Base-by-base conservation (phyloP, 441 rosid species). In the Adansonia madagascariensis region DNA sequence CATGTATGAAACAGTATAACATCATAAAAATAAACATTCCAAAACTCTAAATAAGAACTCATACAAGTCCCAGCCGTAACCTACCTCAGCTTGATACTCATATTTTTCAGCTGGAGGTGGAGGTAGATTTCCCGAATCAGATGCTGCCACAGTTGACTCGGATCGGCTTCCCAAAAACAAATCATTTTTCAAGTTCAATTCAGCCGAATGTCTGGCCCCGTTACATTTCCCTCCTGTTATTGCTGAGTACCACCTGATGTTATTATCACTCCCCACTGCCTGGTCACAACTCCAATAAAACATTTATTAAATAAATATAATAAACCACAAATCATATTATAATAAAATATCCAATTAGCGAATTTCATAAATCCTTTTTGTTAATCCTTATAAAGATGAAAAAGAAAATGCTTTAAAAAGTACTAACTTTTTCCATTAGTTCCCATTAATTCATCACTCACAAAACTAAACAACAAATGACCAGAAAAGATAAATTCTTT, bases 61-160 rank as follows among this genome's bases (percentile, higher is more conserved):
- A 39, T 69, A 50, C 4, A 27, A 66, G 57, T 3, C 71, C 27
- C 64, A 9, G 18, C 14, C 10, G 22, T 22, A 61, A 66, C 81
- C 12, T 79, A 92, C 99, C 88, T 96, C 98, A 10, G 97, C 98
- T 87, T 91, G 97, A 82, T 94, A 94, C 86, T 94, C 97, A 49
- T 85, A 88, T 82, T 92, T 93, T 86, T 95, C 94, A n/a, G 77
- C 84, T 6, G 88, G 83, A 8, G 91, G 90, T 20, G 89, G 88
- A 74, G 97, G 77, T 18, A 87, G 74, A 74, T 71, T 71, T 3
- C 94, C 74, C 3, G 94, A 81, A 67, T 88, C 93, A 46, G 92
- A 86, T 64, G 90, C 96, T 4, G 93, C 88, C 0, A 91, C 93
- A 1, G 87, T 89, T 49, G 97, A 89, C 73, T 91, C 90, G 22